These are phyloP conservation scores for Salix caprea DNA, from an alignment of 345 rosid species.

Conservation along the genomic window DNA sequence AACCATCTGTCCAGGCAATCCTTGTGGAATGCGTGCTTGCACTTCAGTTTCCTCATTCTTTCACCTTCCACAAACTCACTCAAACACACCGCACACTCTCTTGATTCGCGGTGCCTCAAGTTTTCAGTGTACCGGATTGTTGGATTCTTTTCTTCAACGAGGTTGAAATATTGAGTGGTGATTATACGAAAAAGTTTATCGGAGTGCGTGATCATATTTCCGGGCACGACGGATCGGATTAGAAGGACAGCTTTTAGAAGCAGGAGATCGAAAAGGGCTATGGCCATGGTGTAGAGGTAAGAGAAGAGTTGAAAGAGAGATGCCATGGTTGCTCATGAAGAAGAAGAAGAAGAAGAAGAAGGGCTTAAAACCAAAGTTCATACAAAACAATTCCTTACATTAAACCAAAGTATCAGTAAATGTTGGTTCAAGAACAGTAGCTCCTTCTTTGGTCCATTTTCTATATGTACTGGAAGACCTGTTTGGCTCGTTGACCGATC, in stretches of 20 bases:
- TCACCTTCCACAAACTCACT: slow-evolving; percentile 40
- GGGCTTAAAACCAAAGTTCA: no score
- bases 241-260: slow-evolving; percentile 18
- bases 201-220: neutral
- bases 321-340: no score
- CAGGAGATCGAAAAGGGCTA: slow-evolving; percentile 30
- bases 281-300: slow-evolving; percentile 21
- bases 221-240: slow-evolving; percentile 23
- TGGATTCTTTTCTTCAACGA: slow-evolving; percentile 38
- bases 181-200: neutral
- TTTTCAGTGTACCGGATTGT: slow-evolving; percentile 16
- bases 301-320: slow-evolving; percentile 28
- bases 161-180: slow-evolving; percentile 28
- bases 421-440: no score
- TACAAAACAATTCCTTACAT: no score
- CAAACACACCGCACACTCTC: slow-evolving; percentile 42
- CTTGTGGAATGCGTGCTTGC: slow-evolving; percentile 47
- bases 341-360: no score
- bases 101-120: neutral
- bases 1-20: slow-evolving; percentile 51
- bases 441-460: no score
- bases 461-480: no score
- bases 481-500: no score
- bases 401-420: no score
- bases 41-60: slow-evolving; percentile 31